Evolutionary conservation across 2,329 filamentous ascomycete genomes (phyloP), one percentile per base, ranked within the genome.

Genomic region (Cladosporium velox): DNA sequence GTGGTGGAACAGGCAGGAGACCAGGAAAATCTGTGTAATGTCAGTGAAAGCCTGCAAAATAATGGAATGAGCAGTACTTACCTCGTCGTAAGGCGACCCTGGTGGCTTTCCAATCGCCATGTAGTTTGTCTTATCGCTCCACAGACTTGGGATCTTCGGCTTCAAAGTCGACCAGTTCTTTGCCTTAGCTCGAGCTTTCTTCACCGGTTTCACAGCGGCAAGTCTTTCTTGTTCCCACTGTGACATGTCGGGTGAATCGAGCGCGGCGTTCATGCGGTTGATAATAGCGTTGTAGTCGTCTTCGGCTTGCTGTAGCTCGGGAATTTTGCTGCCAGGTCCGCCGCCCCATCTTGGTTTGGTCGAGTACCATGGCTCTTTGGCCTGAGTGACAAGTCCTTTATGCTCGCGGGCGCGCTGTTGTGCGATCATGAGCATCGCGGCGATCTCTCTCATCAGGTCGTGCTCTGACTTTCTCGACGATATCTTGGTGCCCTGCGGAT

Each of bases 1-100:
- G 70, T 89, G 87, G 75, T 88, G 86, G 73, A 88, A 88, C 68
- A 88, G 78, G 28, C 85, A 85, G 14, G 86, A 88, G 58, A 88
- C 72, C 80, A 88, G 83, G 75, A 86, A 88, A 61, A 88, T 81
- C 85, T 88, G 71, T 24, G 8, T 11, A 6, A 24, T 32, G 44
- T 35, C 26, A 54, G 51, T 54, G 3, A 32, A n/a, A 30, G 28
- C 28, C 28, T 30, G 28, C 28, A 4, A 30, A 4, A 57, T 21
- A 49, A 15, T 38, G 5, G 15, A 21, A 2, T 4, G n/a, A 38
- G 30, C 32, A 38, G 30, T 47, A 10, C 34, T 71, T 79, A 87
- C 86, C 78, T 87, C 83, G 69, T 77, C 76, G 65, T 73, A 75
- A 11, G 65, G 59, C 11, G 72, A 73, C 2, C 62, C 60, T 11